Percentiles rank a stretch among this genome's conserved stretches.
Evolutionary conservation across 371 early-diverging fungal genomes (phyloP).

Genomic region (Mucor circinelloides): DNA sequence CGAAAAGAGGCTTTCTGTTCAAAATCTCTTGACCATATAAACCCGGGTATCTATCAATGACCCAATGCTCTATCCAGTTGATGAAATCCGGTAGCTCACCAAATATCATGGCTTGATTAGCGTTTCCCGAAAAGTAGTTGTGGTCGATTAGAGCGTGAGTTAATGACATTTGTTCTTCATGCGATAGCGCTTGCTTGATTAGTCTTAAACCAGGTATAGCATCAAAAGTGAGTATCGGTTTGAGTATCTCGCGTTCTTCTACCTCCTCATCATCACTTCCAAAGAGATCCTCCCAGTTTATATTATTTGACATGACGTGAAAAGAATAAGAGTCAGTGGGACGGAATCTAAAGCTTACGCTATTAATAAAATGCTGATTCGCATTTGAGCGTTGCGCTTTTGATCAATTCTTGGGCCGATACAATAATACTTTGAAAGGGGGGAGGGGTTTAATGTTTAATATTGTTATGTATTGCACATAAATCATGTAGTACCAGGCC

Average conservation of each 20-base stretch:
- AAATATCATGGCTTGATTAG: slow-evolving; percentile 51
- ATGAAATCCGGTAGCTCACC: slow-evolving; percentile 35
- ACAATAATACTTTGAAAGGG: too few species aligned
- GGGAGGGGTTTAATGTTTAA: too few species aligned
- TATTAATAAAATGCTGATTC: not conserved
- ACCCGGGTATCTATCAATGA: slow-evolving; percentile 9
- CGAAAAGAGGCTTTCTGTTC: slow-evolving; percentile 39
- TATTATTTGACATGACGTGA: not conserved
- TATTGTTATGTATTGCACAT: too few species aligned
- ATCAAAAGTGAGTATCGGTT: not conserved
- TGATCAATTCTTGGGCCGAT: too few species aligned
- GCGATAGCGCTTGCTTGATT: slow-evolving; percentile 29
- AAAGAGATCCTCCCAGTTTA: slow-evolving; percentile 45
- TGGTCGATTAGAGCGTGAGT: slow-evolving; percentile 29
- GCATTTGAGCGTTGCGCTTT: not conserved
- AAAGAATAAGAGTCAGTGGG: not conserved
- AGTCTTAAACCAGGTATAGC: slow-evolving; percentile 34
- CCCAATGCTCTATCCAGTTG: slow-evolving; percentile 19
- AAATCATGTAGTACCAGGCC: too few species aligned
- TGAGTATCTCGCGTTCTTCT: slow-evolving; percentile 5
- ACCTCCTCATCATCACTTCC: slow-evolving; percentile 35
- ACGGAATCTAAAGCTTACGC: not conserved
- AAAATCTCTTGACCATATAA: slow-evolving; percentile 28
- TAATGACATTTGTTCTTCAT: slow-evolving; percentile 39
- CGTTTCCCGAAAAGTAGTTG: slow-evolving; percentile 23